phyloP scores from a whole-genome alignment of 2,329 filamentous ascomycete species.

The Tolypocladium album region DNA sequence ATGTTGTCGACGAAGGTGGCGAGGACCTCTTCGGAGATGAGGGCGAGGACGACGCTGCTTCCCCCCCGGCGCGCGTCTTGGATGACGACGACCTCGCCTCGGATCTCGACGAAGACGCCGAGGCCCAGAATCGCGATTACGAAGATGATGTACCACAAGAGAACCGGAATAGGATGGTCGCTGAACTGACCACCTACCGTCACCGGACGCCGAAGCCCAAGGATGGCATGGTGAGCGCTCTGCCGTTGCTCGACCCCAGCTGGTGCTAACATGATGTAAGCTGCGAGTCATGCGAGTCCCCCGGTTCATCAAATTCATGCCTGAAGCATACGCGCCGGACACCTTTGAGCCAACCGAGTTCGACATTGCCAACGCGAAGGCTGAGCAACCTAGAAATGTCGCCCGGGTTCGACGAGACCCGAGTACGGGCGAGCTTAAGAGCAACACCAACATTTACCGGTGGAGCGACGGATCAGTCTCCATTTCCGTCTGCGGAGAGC shows the following conservation, averaged over 20 bases:
- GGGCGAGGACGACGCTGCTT: constrained; percentile 44
- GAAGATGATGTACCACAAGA: constrained; percentile 34
- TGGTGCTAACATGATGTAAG: constrained; percentile 23
- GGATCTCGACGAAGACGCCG: constrained; percentile 34
- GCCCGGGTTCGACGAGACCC: constrained; percentile 60
- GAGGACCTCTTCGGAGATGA: constrained; percentile 55
- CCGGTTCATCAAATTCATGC: constrained; percentile 59
- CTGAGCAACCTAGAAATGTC: constrained; percentile 51
- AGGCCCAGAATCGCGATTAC: constrained; percentile 20
- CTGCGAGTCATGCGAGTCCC: constrained; percentile 62
- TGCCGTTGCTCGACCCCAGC: neutral
- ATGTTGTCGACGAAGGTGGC: constrained; percentile 42
- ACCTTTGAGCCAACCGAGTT: constrained; percentile 51
- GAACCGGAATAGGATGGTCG: constrained; percentile 45
- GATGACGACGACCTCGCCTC: constrained; percentile 51
- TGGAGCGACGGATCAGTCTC: constrained; percentile 76
- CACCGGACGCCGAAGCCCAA: constrained; percentile 61
- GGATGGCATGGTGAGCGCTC: constrained; percentile 51
- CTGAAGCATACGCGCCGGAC: constrained; percentile 54
- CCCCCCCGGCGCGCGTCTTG: constrained; percentile 51
- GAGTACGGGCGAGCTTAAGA: constrained; percentile 55
- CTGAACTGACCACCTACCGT: constrained; percentile 54
- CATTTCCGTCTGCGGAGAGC: constrained; percentile 61
- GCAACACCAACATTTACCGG: constrained; percentile 62
- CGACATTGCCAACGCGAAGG: constrained; percentile 40